Percentiles rank a stretch among this genome's conserved stretches.
phyloP scores from a whole-genome alignment of 2,329 filamentous ascomycete species.

The Aspergillus tanneri region DNA sequence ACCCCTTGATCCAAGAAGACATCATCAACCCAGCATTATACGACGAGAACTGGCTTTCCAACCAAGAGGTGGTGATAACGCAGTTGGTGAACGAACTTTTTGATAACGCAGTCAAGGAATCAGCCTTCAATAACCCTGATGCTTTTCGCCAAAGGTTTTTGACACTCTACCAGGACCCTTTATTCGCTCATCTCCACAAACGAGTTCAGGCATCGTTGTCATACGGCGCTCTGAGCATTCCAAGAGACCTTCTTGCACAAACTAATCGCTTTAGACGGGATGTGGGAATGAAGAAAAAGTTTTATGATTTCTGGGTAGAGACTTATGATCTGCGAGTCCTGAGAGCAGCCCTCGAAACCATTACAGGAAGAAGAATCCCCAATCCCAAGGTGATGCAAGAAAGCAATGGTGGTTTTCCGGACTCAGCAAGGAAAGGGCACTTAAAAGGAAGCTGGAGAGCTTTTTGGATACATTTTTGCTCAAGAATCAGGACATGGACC shows the following conservation, averaged over 20 bases:
- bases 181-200: conserved; percentile 54
- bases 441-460: conserved; percentile 47
- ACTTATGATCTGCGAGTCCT: conserved; percentile 56
- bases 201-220: conserved; percentile 59
- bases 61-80: conserved; percentile 61
- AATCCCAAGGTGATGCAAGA: conserved; percentile 14
- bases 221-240: conserved; percentile 58
- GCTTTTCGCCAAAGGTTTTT: conserved; percentile 51
- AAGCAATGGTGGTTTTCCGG: neutral
- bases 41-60: conserved; percentile 62
- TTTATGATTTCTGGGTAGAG: conserved; percentile 58
- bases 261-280: conserved; percentile 54
- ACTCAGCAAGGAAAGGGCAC: conserved; percentile 23
- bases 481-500: conserved; percentile 54
- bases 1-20: conserved; percentile 56
- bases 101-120: conserved; percentile 31
- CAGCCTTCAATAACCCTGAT: conserved; percentile 24
- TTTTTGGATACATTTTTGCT: conserved; percentile 61
- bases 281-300: conserved; percentile 57
- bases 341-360: conserved; percentile 55
- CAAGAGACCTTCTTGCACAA: conserved; percentile 51
- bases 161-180: conserved; percentile 53
- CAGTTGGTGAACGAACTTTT: conserved; percentile 61
- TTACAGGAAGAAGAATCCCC: conserved; percentile 56
- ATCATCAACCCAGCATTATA: conserved; percentile 59